Base-by-base conservation (phyloP, 805 yeast species). In the Kazachstania taianensis region DNA sequence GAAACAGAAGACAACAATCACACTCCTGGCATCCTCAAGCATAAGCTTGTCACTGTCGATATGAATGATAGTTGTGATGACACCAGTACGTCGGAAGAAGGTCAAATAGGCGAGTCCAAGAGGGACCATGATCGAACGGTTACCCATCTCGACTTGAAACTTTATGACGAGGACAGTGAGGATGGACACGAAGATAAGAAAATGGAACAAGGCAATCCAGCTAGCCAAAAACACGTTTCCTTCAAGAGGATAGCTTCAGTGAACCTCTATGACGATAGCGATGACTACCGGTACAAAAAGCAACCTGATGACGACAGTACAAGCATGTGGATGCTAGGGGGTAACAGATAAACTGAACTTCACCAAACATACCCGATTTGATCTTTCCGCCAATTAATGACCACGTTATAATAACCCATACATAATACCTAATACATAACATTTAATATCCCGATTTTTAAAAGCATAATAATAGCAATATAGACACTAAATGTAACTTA, bases 251-350 rank as follows among this genome's bases (percentile, higher is more conserved):
- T 58, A 12, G 39, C 52, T 9, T 47, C 58, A 3, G 37, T 57
- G 9, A 55, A 55, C 40, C 40, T 57, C 13, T 57, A 57, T 32
- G 59, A 55, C 16, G 55, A 49, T 32, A 44, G 57, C n/a, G n/a
- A n/a, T n/a, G n/a, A n/a, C n/a, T n/a, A n/a, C n/a, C n/a, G n/a
- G n/a, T n/a, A n/a, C n/a, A 49, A 17, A 30, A 41, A 29, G 8
- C 32, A 5, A 9, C 32, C 13, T 7, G 23, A 20, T 5, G 13
- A n/a, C n/a, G 48, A 44, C 28, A 45, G 45, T 26, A 39, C 41
- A 5, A 51, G 48, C 20, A 50, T 47, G 16, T 57, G 62, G 62
- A 41, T 52, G 9, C 38, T 57, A 14, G 61, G 61, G 10, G 55
- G 55, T 7, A 55, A 55, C 30, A 20, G 20, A 19, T 35, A 27